Evolutionary conservation across 176 grass and related monocot genomes (phyloP).

Genomic region (Bonia amplexicaulis): DNA sequence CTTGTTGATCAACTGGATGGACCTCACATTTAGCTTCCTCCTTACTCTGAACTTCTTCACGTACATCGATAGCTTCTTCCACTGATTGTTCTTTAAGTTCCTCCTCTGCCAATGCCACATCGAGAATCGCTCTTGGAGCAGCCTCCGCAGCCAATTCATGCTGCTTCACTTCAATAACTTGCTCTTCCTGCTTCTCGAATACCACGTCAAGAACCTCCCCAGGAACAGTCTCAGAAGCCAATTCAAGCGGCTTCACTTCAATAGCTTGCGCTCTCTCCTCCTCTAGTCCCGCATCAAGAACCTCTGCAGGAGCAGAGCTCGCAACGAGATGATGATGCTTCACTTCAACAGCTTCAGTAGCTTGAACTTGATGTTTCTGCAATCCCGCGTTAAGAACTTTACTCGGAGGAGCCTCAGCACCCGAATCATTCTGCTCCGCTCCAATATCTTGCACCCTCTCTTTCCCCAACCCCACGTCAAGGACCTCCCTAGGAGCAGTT

Average conservation of each 20-base stretch:
- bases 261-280: slow-evolving; percentile 20
- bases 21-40: slow-evolving; percentile 27
- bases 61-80: not conserved
- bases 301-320: slow-evolving; percentile 3
- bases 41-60: slow-evolving; percentile 14
- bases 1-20: not conserved
- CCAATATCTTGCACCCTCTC: not conserved
- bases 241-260: slow-evolving; percentile 12
- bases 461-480: slow-evolving; percentile 5
- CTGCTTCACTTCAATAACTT: not conserved
- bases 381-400: not conserved
- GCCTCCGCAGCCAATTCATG: slow-evolving; percentile 9
- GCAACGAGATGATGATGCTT: not conserved
- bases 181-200: not conserved
- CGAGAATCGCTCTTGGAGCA: not conserved
- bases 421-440: not conserved
- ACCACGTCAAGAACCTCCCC: not conserved
- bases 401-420: not conserved
- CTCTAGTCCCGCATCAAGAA: not conserved
- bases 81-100: not conserved
- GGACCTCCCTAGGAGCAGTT: not conserved
- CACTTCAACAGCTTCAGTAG: not conserved
- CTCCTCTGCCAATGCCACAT: slow-evolving; percentile 12
- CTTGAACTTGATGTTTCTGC: not conserved
- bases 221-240: slow-evolving; percentile 16